A percentile compares a stretch with the other conserved stretches of the same genome.
Conservation (phyloP, 306 rosid species). For the Hylodesmum podocarpum region DNA sequence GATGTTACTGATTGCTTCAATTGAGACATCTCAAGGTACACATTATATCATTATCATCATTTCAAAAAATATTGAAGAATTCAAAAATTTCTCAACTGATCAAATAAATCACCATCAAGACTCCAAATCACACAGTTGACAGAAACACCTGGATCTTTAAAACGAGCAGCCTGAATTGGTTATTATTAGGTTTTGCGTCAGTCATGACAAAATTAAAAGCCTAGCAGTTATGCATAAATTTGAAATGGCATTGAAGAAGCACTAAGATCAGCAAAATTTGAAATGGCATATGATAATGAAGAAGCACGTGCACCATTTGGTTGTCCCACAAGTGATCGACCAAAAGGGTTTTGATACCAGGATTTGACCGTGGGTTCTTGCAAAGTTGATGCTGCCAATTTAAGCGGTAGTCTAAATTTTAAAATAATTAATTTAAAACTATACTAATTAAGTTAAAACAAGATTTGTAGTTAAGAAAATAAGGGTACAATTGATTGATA, state of each 20-base stretch:
- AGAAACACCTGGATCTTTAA: slow-evolving; percentile 91
- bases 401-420: slow-evolving; percentile 55
- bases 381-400: slow-evolving; percentile 99
- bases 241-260: too few relatives aligned
- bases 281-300: slow-evolving; percentile 82
- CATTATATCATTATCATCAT: slow-evolving; percentile 8
- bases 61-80: slow-evolving; percentile 15
- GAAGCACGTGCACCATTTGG: slow-evolving; percentile 98
- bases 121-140: slow-evolving; percentile 99
- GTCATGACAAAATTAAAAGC: slow-evolving; percentile 13
- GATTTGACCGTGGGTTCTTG: slow-evolving; percentile 97
- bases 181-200: slow-evolving; percentile 24
- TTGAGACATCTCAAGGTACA: slow-evolving; percentile 5
- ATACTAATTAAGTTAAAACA: too few relatives aligned
- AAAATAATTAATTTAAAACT: too few relatives aligned
- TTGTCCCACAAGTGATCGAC: slow-evolving; percentile 99
- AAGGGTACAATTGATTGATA: too few relatives aligned
- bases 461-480: too few relatives aligned
- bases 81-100: slow-evolving; percentile 47
- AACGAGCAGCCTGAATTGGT: slow-evolving; percentile 76
- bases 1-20: background rate
- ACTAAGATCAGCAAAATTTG: slow-evolving; percentile 50
- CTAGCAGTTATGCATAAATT: background rate
- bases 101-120: slow-evolving; percentile 91
- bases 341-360: slow-evolving; percentile 96